A percentile compares a stretch with the other conserved stretches of the same genome.
These are phyloP conservation scores for Hypocreales sp. DNA, from an alignment of 2,329 filamentous ascomycete genomes.

Conservation along the genomic window DNA sequence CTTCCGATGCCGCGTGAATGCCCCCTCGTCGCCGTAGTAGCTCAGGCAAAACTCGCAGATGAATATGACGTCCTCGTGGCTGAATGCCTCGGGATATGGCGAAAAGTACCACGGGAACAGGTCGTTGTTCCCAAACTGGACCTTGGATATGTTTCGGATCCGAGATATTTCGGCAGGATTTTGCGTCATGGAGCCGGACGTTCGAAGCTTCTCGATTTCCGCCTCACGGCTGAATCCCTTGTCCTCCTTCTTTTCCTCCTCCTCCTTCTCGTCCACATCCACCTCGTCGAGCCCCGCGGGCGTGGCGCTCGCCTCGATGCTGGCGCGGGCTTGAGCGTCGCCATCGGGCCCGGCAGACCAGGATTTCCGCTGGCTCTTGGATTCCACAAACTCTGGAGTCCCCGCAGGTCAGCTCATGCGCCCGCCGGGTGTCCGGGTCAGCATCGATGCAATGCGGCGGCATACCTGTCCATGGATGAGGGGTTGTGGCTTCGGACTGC, in stretches of 20 bases:
- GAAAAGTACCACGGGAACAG: slow-evolving; percentile 99
- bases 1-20: slow-evolving; percentile 69
- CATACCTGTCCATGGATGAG: slow-evolving; percentile 33
- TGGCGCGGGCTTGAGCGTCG: slow-evolving; percentile 27
- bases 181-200: slow-evolving; percentile 95
- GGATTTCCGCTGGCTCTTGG: slow-evolving; percentile 28
- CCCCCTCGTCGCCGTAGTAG: slow-evolving; percentile 72
- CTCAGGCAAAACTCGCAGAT: slow-evolving; percentile 95
- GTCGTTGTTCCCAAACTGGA: slow-evolving; percentile 86
- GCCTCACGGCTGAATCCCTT: slow-evolving; percentile 62
- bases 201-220: slow-evolving; percentile 91
- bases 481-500: slow-evolving; percentile 35
- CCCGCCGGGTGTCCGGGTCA: no score
- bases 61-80: slow-evolving; percentile 78
- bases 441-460: no score
- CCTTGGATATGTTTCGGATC: slow-evolving; percentile 83
- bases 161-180: slow-evolving; percentile 94
- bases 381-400: slow-evolving; percentile 28
- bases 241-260: slow-evolving; percentile 29
- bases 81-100: slow-evolving; percentile 82
- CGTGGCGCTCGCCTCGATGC: slow-evolving; percentile 26
- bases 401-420: not conserved
- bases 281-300: slow-evolving; percentile 32
- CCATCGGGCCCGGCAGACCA: slow-evolving; percentile 24
- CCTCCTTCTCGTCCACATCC: slow-evolving; percentile 36